Base-by-base conservation (phyloP, 2,329 filamentous ascomycete species). In the Fusarium algeriense region DNA sequence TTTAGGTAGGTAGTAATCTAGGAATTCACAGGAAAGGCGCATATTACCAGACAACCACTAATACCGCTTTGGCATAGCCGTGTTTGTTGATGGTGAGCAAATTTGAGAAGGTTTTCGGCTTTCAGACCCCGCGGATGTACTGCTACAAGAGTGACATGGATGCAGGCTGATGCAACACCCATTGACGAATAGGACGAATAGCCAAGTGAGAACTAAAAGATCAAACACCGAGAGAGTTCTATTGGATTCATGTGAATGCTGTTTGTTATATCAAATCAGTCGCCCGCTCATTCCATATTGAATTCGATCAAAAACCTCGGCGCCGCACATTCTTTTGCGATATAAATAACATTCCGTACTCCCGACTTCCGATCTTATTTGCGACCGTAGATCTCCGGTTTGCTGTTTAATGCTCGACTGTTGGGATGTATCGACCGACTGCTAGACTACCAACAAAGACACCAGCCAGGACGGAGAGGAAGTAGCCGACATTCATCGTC, bases 401-500 rank as follows among this genome's bases (percentile, higher is more conserved):
- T 46, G n/a, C 23, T 19, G 19, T 62, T 54, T 70, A 80, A 55
- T 90, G 88, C 58, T 88, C 87, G 17, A 82, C 80, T 26, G 82
- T 73, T 46, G 83, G 78, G 32, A 84, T 84, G 75, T 90, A 96
- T 70, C 94, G 88, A 34, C 94, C 94, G 67, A 96, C 87, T 1
- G 89, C 87, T 45, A 98, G 82, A 79, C 96, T 96, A 28, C 95
- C 95, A n/a, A 97, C 78, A 77, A 98, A 98, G 3, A 92, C 88
- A 38, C 93, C 93, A 2, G 86, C 90, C 10, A 96, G 85, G n/a
- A 95, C 87, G 0, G 92, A 94, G 59, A 94, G 81, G 79, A 95
- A 95, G 79, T 96, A 96, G 15, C 93, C 93, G 19, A 95, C 88
- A 75, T 96, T 96, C 84, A 93, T 89, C 2, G 93, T 95, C 93